Evolutionary conservation across 495 filamentous ascomycete genomes (phyloP).

Genomic region (Lasiosphaeria hispida): DNA sequence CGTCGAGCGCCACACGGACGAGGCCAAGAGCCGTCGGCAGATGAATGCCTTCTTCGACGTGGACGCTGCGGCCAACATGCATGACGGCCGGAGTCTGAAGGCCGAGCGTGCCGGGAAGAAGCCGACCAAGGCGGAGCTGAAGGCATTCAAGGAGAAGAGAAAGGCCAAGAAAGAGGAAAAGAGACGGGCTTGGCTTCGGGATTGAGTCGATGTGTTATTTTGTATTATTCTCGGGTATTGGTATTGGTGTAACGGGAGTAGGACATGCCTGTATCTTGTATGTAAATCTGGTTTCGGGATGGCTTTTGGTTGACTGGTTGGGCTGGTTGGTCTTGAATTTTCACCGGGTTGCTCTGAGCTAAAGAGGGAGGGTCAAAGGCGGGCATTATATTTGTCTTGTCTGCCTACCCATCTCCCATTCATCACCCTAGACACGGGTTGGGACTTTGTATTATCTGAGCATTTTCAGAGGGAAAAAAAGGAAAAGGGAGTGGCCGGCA

Average conservation of each 20-base stretch:
- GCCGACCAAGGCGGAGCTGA: constrained; percentile 77
- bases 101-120: constrained; percentile 89
- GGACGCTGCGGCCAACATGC: constrained; percentile 91
- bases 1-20: constrained; percentile 68
- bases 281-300: background rate
- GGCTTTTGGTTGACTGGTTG: background rate
- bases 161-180: constrained; percentile 88
- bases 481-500: background rate
- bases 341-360: too few species aligned
- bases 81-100: constrained; percentile 88
- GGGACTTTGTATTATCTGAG: background rate
- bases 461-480: constrained; percentile 1
- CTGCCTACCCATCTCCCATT: too few species aligned
- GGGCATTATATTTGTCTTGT: too few species aligned
- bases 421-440: too few species aligned
- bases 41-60: constrained; percentile 97
- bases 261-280: background rate
- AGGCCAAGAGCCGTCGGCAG: constrained; percentile 82
- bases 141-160: constrained; percentile 69
- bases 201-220: constrained; percentile 47
- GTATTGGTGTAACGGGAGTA: too few species aligned
- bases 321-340: background rate
- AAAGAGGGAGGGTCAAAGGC: too few species aligned
- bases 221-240: background rate
- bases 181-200: constrained; percentile 82